phyloP scores from a whole-genome alignment of 768 basidiomycete species.

The Paxillus rubicundulus region DNA sequence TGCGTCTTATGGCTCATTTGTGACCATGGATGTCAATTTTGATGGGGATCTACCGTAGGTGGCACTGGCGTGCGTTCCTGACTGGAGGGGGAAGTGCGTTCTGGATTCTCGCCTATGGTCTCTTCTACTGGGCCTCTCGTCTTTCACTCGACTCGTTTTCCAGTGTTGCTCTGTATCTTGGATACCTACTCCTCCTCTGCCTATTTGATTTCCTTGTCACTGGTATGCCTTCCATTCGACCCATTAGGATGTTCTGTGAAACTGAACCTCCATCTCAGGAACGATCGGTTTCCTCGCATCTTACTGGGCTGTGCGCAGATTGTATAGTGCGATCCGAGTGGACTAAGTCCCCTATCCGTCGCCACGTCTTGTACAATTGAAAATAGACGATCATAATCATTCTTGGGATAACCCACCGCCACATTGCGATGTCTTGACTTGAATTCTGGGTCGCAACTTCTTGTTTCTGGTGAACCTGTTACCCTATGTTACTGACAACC shows the following conservation, averaged over 20 bases:
- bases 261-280: conserved; percentile 42
- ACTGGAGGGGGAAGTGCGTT: conserved; percentile 90
- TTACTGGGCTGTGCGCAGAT: conserved; percentile 83
- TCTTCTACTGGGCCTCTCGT: conserved; percentile 85
- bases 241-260: not conserved
- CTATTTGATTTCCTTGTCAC: conserved; percentile 87
- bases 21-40: not conserved
- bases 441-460: too few relatives aligned
- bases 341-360: conserved; percentile 40
- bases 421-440: too few relatives aligned
- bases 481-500: too few relatives aligned
- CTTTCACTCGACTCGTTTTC: conserved; percentile 83
- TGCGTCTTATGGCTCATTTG: conserved; percentile 30
- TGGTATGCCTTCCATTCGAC: conserved; percentile 41
- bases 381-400: conserved; percentile 4
- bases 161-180: conserved; percentile 81
- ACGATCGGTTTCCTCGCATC: conserved; percentile 90
- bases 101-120: conserved; percentile 86
- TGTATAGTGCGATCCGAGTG: conserved; percentile 82
- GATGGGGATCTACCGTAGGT: conserved; percentile 43
- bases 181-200: conserved; percentile 82
- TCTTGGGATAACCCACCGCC: not conserved
- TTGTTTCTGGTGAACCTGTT: too few relatives aligned
- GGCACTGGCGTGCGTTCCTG: conserved; percentile 96
- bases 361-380: conserved; percentile 8